Evolutionary conservation across 306 rosid species (phyloP).

Genomic region (Calophaca sinica): DNA sequence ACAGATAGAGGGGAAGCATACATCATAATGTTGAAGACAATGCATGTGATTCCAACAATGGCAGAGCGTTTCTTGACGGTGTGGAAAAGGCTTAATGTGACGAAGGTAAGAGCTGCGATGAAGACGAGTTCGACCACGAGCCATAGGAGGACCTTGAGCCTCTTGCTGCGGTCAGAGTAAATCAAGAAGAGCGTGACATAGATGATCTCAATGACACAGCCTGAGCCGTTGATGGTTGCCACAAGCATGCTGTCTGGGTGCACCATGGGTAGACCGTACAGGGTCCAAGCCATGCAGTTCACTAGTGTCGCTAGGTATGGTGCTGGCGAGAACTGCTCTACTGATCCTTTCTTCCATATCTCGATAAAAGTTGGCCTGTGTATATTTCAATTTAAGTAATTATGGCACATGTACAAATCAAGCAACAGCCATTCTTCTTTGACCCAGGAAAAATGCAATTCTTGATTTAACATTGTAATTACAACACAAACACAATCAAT

Average conservation of each 20-base stretch:
- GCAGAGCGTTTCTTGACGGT: slow-evolving; percentile 53
- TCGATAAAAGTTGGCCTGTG: slow-evolving; percentile 72
- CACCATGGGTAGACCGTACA: slow-evolving; percentile 84
- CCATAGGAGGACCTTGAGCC: slow-evolving; percentile 59
- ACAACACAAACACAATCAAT: too few relatives aligned
- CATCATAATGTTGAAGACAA: slow-evolving; percentile 84
- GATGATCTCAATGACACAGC: slow-evolving; percentile 59
- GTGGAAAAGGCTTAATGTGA: slow-evolving; percentile 54
- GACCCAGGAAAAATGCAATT: not conserved
- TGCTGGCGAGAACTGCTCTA: slow-evolving; percentile 76
- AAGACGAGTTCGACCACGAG: slow-evolving; percentile 59
- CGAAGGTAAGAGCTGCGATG: slow-evolving; percentile 47
- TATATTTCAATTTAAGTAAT: not conserved
- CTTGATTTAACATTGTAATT: too few relatives aligned
- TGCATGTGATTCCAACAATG: slow-evolving; percentile 70
- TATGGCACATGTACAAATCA: too few relatives aligned
- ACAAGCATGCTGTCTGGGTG: slow-evolving; percentile 71
- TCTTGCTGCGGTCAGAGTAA: slow-evolving; percentile 59
- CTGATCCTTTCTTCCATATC: slow-evolving; percentile 80
- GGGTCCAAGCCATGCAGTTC: slow-evolving; percentile 90
- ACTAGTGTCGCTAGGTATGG: slow-evolving; percentile 83
- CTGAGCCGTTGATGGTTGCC: slow-evolving; percentile 76
- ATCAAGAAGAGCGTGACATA: slow-evolving; percentile 72
- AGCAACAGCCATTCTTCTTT: too few relatives aligned
- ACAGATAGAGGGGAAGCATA: slow-evolving; percentile 82